phyloP scores from a whole-genome alignment of 345 rosid species.

The Eucalyptus pauciflora region DNA sequence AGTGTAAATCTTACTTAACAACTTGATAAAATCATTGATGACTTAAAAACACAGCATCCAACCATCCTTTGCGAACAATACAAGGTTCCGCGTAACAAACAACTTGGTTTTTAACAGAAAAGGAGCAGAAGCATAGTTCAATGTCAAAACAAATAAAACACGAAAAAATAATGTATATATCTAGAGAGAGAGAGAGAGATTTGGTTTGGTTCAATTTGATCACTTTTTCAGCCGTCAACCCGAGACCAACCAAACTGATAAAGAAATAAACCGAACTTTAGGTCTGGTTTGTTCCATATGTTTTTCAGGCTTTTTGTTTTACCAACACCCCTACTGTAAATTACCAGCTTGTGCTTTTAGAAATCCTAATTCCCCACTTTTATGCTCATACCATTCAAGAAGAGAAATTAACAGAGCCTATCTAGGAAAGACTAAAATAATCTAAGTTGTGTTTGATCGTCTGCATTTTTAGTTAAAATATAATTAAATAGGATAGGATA shows the following conservation, averaged over 20 bases:
- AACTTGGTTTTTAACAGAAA: neutral
- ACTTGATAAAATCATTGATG: neutral
- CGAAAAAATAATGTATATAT: no score
- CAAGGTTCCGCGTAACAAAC: neutral
- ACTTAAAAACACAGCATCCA: neutral
- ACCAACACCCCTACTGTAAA: neutral
- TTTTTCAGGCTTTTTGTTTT: neutral
- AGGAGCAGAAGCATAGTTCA: neutral
- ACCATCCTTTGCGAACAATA: neutral
- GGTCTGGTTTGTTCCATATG: neutral
- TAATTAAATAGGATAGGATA: no score
- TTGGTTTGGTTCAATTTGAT: neutral
- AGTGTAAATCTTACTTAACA: neutral
- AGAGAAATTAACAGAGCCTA: neutral
- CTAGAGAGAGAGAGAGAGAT: no score
- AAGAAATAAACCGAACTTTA: neutral
- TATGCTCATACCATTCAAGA: neutral
- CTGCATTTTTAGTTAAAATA: no score
- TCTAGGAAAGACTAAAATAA: neutral
- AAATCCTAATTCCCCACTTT: neutral
- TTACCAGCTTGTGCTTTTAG: neutral
- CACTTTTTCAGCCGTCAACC: neutral
- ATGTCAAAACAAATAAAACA: neutral
- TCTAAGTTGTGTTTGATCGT: neutral
- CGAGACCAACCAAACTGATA: neutral